Base-by-base conservation (phyloP, 2,329 filamentous ascomycete species). In the Ophiostoma perfectum region DNA sequence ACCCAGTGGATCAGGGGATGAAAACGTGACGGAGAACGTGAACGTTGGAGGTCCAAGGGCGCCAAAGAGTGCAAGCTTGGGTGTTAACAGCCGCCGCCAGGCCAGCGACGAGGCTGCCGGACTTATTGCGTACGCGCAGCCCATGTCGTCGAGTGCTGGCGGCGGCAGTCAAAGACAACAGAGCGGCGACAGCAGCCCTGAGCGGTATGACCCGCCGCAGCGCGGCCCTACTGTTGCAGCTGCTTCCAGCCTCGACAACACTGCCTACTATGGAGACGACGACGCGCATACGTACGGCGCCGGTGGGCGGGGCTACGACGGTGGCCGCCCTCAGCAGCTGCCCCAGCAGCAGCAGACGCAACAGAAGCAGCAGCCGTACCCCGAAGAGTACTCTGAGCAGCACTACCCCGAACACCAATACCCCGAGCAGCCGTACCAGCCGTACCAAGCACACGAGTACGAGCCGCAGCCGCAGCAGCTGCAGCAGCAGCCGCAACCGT, bases 81-180 rank as follows among this genome's bases (percentile, higher is more conserved):
- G 12, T 55, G 49, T 27, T 64, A 60, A 66, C 58, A 18, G 60
- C 7, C 68, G 71, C 6, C 71, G 68, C 60, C 69, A 70, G 47
- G 63, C 39, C 9, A 73, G 71, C 55, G 75, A 77, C 60, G 76
- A 77, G 64, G 72, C 72, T 2, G 75, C 74, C 8, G 75, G 73
- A 4, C 69, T 77, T 52, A 77, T 77, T 11, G 73, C 74, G 7
- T 75, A 81, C 68, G 79, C 79, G 1, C 79, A 80, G 70, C 74
- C 74, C 27, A 74, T 75, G 68, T 73, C 75, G 16, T 68, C 70
- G 16, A 58, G 14, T 7, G n/a, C 63, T 5, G 55, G 66, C 7
- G 67, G 38, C 60, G 4, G 58, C 36, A 12, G 8, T 36, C 58
- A 55, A 18, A 18, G 49, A 47, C 65, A 67, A 18, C 63, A 60